Conservation (phyloP, 805 yeast species). For the Ogataea methylovora region DNA sequence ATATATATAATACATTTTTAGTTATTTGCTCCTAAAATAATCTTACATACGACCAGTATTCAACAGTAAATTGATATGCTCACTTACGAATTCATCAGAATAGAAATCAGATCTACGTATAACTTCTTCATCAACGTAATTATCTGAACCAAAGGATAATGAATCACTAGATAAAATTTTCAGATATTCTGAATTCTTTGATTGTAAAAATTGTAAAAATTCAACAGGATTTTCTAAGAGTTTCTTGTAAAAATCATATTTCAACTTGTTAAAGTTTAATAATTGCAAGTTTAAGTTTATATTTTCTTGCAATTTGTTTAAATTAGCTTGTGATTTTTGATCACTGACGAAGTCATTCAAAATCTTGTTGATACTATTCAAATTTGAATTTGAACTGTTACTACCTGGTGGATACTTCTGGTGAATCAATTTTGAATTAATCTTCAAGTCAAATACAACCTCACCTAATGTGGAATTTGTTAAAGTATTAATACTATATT, state of each 20-base stretch:
- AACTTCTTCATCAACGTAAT: slow-evolving; percentile 62
- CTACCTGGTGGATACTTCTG: slow-evolving; percentile 30
- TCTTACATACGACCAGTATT: slow-evolving; percentile 36
- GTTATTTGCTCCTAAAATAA: not conserved
- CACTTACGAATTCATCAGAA: slow-evolving; percentile 68
- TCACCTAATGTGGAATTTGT: slow-evolving; percentile 77
- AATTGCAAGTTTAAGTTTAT: slow-evolving; percentile 42
- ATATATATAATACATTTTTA: not conserved
- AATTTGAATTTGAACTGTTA: slow-evolving; percentile 19
- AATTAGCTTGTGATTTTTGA: slow-evolving; percentile 33
- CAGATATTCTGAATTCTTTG: slow-evolving; percentile 75
- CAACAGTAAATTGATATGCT: slow-evolving; percentile 70
- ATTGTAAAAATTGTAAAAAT: slow-evolving; percentile 66
- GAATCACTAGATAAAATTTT: slow-evolving; percentile 79
- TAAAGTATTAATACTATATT: slow-evolving; percentile 71
- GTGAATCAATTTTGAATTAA: slow-evolving; percentile 31
- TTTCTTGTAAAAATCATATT: slow-evolving; percentile 71
- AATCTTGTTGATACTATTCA: slow-evolving; percentile 34
- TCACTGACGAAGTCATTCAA: slow-evolving; percentile 36
- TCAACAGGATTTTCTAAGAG: slow-evolving; percentile 71
- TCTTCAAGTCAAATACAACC: slow-evolving; percentile 66
- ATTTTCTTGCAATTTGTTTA: slow-evolving; percentile 24
- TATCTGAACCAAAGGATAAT: slow-evolving; percentile 25
- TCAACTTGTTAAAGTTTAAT: slow-evolving; percentile 49
- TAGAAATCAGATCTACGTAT: slow-evolving; percentile 83